Percentiles rank a stretch among this genome's conserved stretches.
These are phyloP conservation scores for Corchorus olitorius DNA, from an alignment of 345 rosid genomes.

Conservation along the genomic window DNA sequence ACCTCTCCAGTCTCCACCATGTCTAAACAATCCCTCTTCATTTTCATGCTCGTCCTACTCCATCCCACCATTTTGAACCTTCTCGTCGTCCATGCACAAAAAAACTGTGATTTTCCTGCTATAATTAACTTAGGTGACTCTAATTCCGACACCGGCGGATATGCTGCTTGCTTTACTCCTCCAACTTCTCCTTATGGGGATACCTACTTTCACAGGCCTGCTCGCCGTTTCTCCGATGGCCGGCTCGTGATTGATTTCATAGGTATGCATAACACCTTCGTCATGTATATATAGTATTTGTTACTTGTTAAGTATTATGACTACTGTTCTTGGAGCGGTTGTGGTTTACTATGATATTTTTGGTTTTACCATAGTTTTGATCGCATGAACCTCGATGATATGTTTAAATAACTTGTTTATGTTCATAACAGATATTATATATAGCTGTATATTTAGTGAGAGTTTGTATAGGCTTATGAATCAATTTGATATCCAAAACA, in stretches of 20 bases:
- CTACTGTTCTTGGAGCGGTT: no score
- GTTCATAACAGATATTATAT: no score
- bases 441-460: no score
- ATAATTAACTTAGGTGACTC: constrained; percentile 66
- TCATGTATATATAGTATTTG: no score
- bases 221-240: constrained; percentile 51
- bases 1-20: neutral
- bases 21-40: neutral
- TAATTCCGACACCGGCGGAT: constrained; percentile 59
- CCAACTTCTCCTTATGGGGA: constrained; percentile 42
- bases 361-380: no score
- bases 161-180: constrained; percentile 35
- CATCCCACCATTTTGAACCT: neutral
- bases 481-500: no score
- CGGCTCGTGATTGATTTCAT: constrained; percentile 58
- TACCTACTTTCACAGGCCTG: constrained; percentile 44
- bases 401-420: no score
- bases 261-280: constrained; percentile 28
- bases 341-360: no score
- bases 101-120: constrained; percentile 43
- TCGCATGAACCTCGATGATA: no score
- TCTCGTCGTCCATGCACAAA: neutral
- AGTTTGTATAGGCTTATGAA: no score
- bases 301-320: no score
- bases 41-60: constrained; percentile 6